Evolutionary conservation across 2,329 filamentous ascomycete genomes (phyloP), one percentile per base, ranked within the genome.

Genomic region (Fusarium redolens): DNA sequence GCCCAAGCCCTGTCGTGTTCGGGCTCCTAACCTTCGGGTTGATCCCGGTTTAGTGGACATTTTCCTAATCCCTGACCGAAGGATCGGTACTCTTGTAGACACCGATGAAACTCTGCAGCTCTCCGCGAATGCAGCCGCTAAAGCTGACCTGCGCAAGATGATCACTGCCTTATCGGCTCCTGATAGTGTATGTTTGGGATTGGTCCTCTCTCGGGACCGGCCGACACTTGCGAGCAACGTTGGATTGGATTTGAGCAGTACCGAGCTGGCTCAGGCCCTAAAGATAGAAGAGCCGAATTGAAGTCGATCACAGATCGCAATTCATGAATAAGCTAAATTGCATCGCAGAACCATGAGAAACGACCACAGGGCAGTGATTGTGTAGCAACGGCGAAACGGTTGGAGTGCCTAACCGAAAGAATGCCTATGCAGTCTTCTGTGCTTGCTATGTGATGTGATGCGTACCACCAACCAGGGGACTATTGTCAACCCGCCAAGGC

Each of bases 31-130:
- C 41, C 69, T 44, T 68, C 57, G 65, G 61, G 63, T 65, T 56
- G 61, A 72, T 66, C 52, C 55, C 57, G 63, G 65, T 37, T 68
- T 69, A 65, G 56, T 52, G 55, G 67, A 31, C 58, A 63, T 59
- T 67, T 44, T 62, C 48, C 56, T 40, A 73, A 75, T 68, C 73
- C 73, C 64, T 75, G 74, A 68, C 63, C 69, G 64, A 65, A 71
- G 64, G 73, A 75, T 73, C 69, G 69, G 73, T 72, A 62, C 60
- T 69, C 67, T 75, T 60, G 69, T 58, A 47, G 51, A 70, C 65
- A 63, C 75, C 74, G 73, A 77, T 75, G 71, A 68, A 61, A 75
- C 69, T 66, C 67, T 71, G 71, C 66, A 74, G 61, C 68, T 67
- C 50, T 72, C 65, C 60, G 48, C 64, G 63, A 59, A 44, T 71